Conservation (phyloP, 2,329 filamentous ascomycete species). For the Coniochaeta sp. region DNA sequence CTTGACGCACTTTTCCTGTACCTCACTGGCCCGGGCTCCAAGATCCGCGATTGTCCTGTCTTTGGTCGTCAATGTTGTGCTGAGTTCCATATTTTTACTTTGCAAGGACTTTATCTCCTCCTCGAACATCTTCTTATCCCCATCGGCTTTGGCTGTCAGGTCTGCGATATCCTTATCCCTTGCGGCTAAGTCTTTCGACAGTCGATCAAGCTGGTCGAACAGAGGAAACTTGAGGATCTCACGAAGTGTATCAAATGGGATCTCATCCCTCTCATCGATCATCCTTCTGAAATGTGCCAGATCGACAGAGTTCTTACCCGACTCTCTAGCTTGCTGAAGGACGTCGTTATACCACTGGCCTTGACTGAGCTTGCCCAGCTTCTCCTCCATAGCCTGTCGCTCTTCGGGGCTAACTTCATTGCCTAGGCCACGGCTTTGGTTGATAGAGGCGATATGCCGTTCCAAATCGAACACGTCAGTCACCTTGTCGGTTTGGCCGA, state of each 20-base stretch:
- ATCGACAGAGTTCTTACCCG: neutral
- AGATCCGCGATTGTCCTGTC: too few relatives aligned
- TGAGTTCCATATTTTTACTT: neutral
- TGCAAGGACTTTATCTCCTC: neutral
- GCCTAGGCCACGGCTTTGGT: neutral
- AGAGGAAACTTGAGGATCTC: neutral
- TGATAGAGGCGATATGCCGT: neutral
- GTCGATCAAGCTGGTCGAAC: neutral
- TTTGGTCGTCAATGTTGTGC: neutral
- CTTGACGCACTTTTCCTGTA: too few relatives aligned
- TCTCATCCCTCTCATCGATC: neutral
- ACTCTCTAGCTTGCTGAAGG: neutral
- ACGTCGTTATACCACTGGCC: neutral
- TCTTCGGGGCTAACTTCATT: neutral
- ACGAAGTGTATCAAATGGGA: neutral
- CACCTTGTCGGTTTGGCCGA: neutral
- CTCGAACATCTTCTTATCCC: neutral
- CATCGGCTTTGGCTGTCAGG: neutral
- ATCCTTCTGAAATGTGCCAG: neutral
- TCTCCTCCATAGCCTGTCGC: neutral
- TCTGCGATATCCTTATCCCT: neutral
- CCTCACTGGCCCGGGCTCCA: too few relatives aligned
- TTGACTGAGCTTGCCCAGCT: neutral
- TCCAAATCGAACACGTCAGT: neutral
- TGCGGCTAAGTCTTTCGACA: neutral